Base-by-base conservation (phyloP, 441 rosid species). In the Syzygium syzygioides region DNA sequence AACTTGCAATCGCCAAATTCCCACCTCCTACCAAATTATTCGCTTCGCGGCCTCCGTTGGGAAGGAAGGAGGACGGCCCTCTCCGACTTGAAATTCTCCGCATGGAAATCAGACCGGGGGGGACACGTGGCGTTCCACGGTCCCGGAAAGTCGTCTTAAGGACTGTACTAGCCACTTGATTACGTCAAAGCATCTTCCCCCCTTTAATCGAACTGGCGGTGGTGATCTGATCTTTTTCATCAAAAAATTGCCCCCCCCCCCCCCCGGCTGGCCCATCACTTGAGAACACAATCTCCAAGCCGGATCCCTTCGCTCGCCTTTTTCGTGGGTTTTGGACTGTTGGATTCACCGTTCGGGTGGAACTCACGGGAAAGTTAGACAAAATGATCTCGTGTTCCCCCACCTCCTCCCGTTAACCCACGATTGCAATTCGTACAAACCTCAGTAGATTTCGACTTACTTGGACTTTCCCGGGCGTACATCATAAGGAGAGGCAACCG, bases 201-300 rank as follows among this genome's bases (percentile, higher is more conserved):
- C 52, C 83, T 71, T 71, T 41, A 37, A 71, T 64, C 14, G 37
- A 26, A 71, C 80, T 48, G 80, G 14, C 50, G 50, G 48, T 45
- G 48, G 48, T 45, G 48, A 45, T 5, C 2, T 13, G 28, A 5
- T 60, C 10, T 4, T 19, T 19, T 4, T 2, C 0, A 1, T 3
- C 50, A 26, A 23, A 26, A 23, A 76, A 37, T 37, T 37, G 25
- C 52, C 52, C 52, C n/a, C n/a, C 52, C 3, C 13, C 52, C 52
- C 52, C n/a, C n/a, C 52, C 3, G 76, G 71, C 71, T 30, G 83
- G 52, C 52, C 83, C 83, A 23, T 76, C 17, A 4, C 83, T 23
- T 45, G 80, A 76, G 3, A 12, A 41, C 53, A 14, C 53, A 48
- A 41, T 76, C 83, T 41, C 83, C 11, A 76, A 20, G 83, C 83